Percentiles rank a stretch among this genome's conserved stretches.
These are phyloP conservation scores for Leptosphaerulina australis DNA, from an alignment of 2,329 filamentous ascomycete genomes.

Conservation along the genomic window DNA sequence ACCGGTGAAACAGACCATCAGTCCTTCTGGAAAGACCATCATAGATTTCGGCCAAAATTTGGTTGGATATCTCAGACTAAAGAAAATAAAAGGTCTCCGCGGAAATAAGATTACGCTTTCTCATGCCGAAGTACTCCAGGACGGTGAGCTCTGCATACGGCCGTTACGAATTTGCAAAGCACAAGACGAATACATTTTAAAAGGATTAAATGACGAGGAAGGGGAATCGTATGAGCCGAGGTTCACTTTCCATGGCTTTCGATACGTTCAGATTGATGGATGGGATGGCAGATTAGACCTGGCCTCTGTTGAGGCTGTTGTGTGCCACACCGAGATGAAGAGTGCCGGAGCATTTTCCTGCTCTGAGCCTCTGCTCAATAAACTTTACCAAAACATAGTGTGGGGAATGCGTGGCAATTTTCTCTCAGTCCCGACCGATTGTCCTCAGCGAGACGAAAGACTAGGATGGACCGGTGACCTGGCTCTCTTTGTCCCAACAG, in stretches of 20 bases:
- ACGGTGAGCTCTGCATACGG: neutral
- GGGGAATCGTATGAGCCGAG: slow-evolving; percentile 1
- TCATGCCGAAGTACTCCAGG: slow-evolving; percentile 6
- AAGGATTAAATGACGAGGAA: neutral
- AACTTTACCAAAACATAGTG: slow-evolving; percentile 59
- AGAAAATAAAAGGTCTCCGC: neutral
- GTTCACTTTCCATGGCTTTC: slow-evolving; percentile 9
- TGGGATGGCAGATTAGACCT: neutral
- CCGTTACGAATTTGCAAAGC: slow-evolving; percentile 4
- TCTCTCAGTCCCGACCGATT: slow-evolving; percentile 45
- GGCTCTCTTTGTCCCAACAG: slow-evolving; percentile 57
- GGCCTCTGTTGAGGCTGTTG: slow-evolving; percentile 1
- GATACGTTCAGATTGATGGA: slow-evolving; percentile 2
- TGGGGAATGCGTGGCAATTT: slow-evolving; percentile 67
- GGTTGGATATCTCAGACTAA: slow-evolving; percentile 4
- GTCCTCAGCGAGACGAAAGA: slow-evolving; percentile 61
- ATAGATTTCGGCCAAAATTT: slow-evolving; percentile 10
- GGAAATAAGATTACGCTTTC: neutral
- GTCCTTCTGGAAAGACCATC: neutral
- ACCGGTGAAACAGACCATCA: neutral
- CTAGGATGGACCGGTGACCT: slow-evolving; percentile 61
- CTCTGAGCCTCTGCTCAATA: slow-evolving; percentile 43
- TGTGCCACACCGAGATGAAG: slow-evolving; percentile 1
- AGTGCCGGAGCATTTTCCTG: slow-evolving; percentile 1
- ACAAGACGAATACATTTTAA: neutral